phyloP scores from a whole-genome alignment of 176 grass and related monocot genomes.

The Triticum turgidum region DNA sequence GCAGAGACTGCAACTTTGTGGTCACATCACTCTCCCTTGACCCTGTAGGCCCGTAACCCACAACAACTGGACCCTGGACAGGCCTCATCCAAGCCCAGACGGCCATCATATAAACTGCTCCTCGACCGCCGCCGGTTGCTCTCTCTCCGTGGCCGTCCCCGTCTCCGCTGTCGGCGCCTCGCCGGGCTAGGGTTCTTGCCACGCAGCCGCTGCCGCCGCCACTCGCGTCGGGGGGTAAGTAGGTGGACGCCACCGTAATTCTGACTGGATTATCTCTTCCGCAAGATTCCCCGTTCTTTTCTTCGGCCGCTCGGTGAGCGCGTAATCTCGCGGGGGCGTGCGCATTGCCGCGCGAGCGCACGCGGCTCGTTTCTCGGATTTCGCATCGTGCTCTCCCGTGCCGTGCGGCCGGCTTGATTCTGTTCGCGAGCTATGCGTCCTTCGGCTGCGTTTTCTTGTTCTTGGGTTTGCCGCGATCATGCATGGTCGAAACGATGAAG shows the following conservation, averaged over 20 bases:
- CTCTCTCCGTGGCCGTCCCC: background rate
- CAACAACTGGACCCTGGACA: background rate
- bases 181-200: conserved; percentile 34
- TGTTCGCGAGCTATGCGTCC: background rate
- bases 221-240: background rate
- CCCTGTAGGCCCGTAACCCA: too few relatives aligned
- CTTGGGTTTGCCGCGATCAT: background rate
- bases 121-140: background rate
- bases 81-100: background rate
- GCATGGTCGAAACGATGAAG: background rate
- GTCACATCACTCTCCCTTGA: too few relatives aligned
- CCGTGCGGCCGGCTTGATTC: background rate
- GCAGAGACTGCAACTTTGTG: too few relatives aligned
- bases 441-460: background rate
- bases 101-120: conserved; percentile 13
- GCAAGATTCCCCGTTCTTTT: background rate
- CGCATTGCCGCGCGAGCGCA: background rate
- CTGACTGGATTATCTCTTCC: background rate
- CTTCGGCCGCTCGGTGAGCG: background rate
- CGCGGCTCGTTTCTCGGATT: background rate
- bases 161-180: background rate
- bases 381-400: background rate
- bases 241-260: background rate
- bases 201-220: background rate
- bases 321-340: background rate